phyloP scores from a whole-genome alignment of 345 rosid genomes.

The Salix viminalis region DNA sequence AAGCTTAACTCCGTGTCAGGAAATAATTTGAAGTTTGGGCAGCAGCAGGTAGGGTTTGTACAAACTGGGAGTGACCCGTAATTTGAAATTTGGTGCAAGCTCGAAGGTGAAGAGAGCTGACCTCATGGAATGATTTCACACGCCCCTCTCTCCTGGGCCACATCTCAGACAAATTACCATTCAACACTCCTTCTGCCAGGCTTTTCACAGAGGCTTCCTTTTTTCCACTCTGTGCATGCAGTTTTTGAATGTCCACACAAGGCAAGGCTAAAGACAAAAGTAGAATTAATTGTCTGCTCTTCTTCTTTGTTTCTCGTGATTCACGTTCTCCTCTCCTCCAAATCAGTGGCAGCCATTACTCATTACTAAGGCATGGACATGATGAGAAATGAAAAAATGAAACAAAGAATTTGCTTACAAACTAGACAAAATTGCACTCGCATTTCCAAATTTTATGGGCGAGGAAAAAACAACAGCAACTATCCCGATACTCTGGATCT shows the following conservation, averaged over 20 bases:
- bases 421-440: background rate
- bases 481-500: background rate
- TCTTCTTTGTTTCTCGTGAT: background rate
- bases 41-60: background rate
- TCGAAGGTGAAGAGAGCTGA: constrained; percentile 13
- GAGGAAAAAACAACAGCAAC: background rate
- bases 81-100: background rate
- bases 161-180: background rate
- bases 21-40: background rate
- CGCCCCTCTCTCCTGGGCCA: background rate
- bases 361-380: background rate
- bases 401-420: background rate
- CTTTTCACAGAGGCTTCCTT: background rate
- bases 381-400: too few species aligned
- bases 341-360: background rate
- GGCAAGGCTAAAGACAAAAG: too few species aligned
- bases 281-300: background rate
- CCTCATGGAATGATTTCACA: background rate
- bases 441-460: background rate
- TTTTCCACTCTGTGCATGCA: background rate
- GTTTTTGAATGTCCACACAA: background rate
- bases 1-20: constrained; percentile 1
- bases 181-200: background rate
- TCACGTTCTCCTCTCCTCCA: background rate
- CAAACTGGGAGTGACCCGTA: background rate